Evolutionary conservation across 345 rosid species (phyloP).

Genomic region (Odontarrhena argentea): DNA sequence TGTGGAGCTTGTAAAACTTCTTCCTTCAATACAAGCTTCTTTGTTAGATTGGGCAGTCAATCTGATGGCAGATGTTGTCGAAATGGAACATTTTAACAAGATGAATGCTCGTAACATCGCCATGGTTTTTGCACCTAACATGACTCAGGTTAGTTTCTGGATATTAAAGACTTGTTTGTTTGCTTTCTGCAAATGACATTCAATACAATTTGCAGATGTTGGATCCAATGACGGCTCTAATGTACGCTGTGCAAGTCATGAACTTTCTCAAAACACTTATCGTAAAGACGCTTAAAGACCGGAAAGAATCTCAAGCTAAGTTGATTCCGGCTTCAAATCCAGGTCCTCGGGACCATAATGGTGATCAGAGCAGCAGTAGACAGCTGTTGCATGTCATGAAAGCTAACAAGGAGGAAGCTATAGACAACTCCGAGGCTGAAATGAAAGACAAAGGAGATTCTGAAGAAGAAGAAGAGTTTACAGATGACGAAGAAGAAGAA

Average conservation of each 20-base stretch:
- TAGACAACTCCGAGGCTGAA: constrained; percentile 25
- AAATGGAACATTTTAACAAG: constrained; percentile 80
- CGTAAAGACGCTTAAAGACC: constrained; percentile 60
- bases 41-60: constrained; percentile 88
- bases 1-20: constrained; percentile 68
- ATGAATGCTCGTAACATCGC: constrained; percentile 98
- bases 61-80: constrained; percentile 96
- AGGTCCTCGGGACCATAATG: constrained; percentile 70
- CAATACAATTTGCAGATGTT: constrained; percentile 67
- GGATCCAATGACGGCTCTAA: constrained; percentile 94
- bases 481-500: constrained; percentile 37
- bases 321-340: constrained; percentile 42
- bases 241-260: constrained; percentile 98
- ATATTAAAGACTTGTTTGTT: background rate
- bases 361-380: constrained; percentile 55
- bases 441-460: constrained; percentile 44
- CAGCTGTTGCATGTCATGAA: constrained; percentile 41
- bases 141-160: constrained; percentile 78
- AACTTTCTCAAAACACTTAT: constrained; percentile 87
- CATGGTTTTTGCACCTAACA: constrained; percentile 98
- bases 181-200: constrained; percentile 14
- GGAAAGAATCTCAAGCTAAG: constrained; percentile 60
- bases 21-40: constrained; percentile 91
- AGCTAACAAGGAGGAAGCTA: constrained; percentile 39
- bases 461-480: constrained; percentile 35